Evolutionary conservation across 768 basidiomycete genomes (phyloP).

Genomic region (Royoungia palumana): DNA sequence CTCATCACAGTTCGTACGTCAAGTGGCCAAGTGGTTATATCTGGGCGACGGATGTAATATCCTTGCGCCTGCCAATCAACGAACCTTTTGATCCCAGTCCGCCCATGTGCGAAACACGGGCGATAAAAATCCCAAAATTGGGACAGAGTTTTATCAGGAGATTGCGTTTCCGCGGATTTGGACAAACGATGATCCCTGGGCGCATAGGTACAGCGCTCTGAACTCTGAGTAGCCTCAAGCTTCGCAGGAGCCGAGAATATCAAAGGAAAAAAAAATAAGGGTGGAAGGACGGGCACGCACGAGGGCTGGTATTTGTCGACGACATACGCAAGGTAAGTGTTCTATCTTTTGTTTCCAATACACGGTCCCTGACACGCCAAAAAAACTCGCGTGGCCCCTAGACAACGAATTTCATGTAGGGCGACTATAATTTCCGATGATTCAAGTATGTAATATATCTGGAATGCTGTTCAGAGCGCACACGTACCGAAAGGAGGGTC

Average conservation of each 20-base stretch:
- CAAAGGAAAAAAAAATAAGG: not conserved
- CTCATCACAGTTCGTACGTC: constrained; percentile 2
- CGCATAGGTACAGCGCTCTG: constrained; percentile 6
- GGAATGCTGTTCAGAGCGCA: constrained; percentile 8
- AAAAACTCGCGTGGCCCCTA: constrained; percentile 19
- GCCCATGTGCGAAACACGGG: not conserved
- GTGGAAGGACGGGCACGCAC: not conserved
- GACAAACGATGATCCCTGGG: constrained; percentile 5
- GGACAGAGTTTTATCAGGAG: constrained; percentile 6
- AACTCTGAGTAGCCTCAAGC: not conserved
- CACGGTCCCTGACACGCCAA: constrained; percentile 10
- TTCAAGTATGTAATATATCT: constrained; percentile 5
- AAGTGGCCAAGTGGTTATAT: not conserved
- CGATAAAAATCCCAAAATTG: constrained; percentile 1
- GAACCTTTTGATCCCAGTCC: constrained; percentile 3
- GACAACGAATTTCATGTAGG: constrained; percentile 19
- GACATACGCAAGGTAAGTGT: constrained; percentile 12
- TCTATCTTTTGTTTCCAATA: not conserved
- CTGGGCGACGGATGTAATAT: constrained; percentile 1
- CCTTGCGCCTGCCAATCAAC: constrained; percentile 6
- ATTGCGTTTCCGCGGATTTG: constrained; percentile 24
- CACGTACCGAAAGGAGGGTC: constrained; percentile 20
- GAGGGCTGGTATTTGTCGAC: not conserved
- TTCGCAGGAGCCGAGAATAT: constrained; percentile 8
- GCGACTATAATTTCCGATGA: constrained; percentile 21